Evolutionary conservation across 2,329 filamentous ascomycete species (phyloP).

Genomic region (Fulvia fulva): DNA sequence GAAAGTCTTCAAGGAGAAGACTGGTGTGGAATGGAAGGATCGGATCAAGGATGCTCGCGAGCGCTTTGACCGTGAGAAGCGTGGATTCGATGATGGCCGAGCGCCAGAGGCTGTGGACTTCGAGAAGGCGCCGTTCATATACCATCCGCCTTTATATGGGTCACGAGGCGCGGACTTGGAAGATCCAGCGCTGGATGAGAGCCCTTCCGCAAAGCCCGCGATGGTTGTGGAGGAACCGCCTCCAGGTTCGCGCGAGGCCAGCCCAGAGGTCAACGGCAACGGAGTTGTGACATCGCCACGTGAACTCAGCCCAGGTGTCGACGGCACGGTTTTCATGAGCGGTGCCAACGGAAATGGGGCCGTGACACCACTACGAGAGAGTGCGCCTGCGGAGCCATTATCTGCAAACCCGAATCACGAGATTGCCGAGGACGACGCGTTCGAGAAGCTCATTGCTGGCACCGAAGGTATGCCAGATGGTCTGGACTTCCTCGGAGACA

Average conservation of each 20-base stretch:
- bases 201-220: background rate
- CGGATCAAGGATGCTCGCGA: slow-evolving; percentile 29
- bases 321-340: too few species aligned
- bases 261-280: background rate
- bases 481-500: slow-evolving; percentile 5
- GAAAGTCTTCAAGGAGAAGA: slow-evolving; percentile 39
- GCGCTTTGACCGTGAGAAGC: background rate
- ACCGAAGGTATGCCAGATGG: background rate
- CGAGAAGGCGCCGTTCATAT: slow-evolving; percentile 15
- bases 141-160: slow-evolving; percentile 21
- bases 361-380: background rate
- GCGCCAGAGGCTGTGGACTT: slow-evolving; percentile 3
- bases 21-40: slow-evolving; percentile 40
- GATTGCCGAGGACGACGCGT: slow-evolving; percentile 1
- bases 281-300: background rate
- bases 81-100: background rate
- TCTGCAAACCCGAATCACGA: background rate
- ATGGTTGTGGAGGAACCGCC: background rate
- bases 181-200: background rate
- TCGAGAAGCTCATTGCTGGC: slow-evolving; percentile 7
- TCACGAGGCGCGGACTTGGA: slow-evolving; percentile 16
- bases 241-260: background rate
- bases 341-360: background rate
- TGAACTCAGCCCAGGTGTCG: too few species aligned
- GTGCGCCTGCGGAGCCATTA: background rate